phyloP scores from a whole-genome alignment of 164 flowering plant genomes.

The Vitis amurensis region DNA sequence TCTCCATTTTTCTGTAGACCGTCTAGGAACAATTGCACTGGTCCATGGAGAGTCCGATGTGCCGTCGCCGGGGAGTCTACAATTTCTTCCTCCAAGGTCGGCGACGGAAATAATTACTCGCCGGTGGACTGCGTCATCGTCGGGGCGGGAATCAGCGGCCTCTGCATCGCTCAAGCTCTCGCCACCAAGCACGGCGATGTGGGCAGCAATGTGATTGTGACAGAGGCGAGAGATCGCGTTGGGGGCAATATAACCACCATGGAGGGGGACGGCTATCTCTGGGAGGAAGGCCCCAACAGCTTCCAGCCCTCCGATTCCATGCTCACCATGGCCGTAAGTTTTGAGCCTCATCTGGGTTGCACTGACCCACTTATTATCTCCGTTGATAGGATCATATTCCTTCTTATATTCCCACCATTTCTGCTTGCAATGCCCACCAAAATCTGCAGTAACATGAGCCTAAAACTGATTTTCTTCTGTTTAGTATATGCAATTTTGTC shows the following conservation, averaged over 20 bases:
- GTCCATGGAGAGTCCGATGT: constrained; percentile 11
- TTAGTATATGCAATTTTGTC: too few relatives aligned
- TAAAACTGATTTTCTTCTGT: too few relatives aligned
- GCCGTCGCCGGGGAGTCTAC: constrained; percentile 27
- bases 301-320: constrained; percentile 93
- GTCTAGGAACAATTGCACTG: background rate
- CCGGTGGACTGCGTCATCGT: constrained; percentile 75
- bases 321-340: constrained; percentile 60
- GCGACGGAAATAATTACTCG: constrained; percentile 9
- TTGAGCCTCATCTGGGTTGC: background rate
- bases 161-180: constrained; percentile 88
- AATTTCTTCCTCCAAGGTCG: constrained; percentile 22
- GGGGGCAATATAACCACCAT: constrained; percentile 89
- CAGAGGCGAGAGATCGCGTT: constrained; percentile 83
- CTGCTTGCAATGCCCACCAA: too few relatives aligned
- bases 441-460: too few relatives aligned
- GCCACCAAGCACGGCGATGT: constrained; percentile 56
- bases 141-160: constrained; percentile 92
- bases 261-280: constrained; percentile 79
- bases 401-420: too few relatives aligned
- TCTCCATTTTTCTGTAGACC: constrained; percentile 2
- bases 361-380: background rate
- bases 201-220: constrained; percentile 59
- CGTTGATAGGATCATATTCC: background rate
- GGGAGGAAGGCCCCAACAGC: constrained; percentile 99